Conservation (phyloP, 1,284 basidiomycete genomes). For the Cryptococcus depauperatus region DNA sequence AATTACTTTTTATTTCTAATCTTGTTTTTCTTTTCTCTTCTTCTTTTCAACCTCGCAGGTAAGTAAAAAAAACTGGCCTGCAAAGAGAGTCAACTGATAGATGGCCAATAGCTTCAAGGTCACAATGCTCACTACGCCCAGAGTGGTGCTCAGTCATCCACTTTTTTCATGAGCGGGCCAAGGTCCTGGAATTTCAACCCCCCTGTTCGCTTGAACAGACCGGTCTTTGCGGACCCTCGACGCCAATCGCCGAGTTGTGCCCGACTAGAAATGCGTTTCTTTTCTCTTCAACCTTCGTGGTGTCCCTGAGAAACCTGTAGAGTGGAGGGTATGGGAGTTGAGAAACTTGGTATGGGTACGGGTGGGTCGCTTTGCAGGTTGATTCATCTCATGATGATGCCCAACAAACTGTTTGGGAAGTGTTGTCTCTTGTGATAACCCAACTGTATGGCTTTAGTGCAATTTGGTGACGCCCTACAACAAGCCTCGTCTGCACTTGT, state of each 20-base stretch:
- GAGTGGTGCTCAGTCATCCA: not conserved
- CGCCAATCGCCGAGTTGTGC: constrained; percentile 31
- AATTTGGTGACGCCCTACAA: constrained; percentile 46
- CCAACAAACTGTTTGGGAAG: constrained; percentile 1
- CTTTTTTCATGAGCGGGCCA: constrained; percentile 43
- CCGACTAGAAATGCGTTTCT: constrained; percentile 46
- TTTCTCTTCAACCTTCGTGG: constrained; percentile 3
- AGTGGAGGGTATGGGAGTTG: constrained; percentile 25
- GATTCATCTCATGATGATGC: constrained; percentile 6
- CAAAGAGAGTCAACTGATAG: too few species aligned
- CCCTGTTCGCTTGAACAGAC: constrained; percentile 22
- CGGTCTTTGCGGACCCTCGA: constrained; percentile 39
- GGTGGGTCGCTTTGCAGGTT: constrained; percentile 30
- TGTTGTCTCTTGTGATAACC: constrained; percentile 10
- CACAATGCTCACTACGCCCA: not conserved
- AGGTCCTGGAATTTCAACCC: constrained; percentile 48
- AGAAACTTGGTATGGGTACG: constrained; percentile 40
- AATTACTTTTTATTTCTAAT: constrained; percentile 3
- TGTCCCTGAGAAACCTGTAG: constrained; percentile 29
- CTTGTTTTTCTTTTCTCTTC: constrained; percentile 4
- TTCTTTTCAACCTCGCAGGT: constrained; percentile 10
- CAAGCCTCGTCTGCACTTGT: constrained; percentile 5
- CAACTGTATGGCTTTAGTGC: constrained; percentile 45
- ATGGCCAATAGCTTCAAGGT: not conserved
- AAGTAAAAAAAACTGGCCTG: too few species aligned